Evolutionary conservation across 768 basidiomycete genomes (phyloP).

Genomic region (Chalciporus piperatus): DNA sequence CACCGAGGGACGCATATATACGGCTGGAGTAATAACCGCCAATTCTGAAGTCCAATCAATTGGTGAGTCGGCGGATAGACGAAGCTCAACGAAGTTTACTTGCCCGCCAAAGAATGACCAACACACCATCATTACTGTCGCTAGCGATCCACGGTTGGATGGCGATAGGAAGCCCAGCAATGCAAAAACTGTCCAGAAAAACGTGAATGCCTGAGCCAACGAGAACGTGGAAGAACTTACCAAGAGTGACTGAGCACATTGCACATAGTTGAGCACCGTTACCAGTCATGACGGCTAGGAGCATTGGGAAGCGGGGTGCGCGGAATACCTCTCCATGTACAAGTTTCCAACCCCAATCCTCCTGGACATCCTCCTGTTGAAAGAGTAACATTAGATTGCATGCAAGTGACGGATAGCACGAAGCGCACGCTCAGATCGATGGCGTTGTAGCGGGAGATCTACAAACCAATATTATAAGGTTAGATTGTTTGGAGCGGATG

Average conservation of each 20-base stretch:
- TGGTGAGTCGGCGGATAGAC: neutral
- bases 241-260: slow-evolving; percentile 86
- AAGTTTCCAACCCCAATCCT: slow-evolving; percentile 98
- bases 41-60: slow-evolving; percentile 45
- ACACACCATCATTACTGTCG: slow-evolving; percentile 63
- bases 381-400: neutral
- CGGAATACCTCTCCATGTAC: slow-evolving; percentile 97
- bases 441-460: slow-evolving; percentile 75
- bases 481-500: neutral
- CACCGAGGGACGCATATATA: slow-evolving; percentile 71
- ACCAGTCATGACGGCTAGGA: slow-evolving; percentile 83
- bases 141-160: slow-evolving; percentile 90
- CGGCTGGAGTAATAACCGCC: slow-evolving; percentile 88
- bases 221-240: slow-evolving; percentile 36
- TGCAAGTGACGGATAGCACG: neutral
- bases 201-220: slow-evolving; percentile 3
- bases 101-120: slow-evolving; percentile 93
- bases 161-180: slow-evolving; percentile 92
- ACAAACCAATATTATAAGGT: neutral
- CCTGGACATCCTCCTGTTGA: slow-evolving; percentile 86
- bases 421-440: slow-evolving; percentile 78
- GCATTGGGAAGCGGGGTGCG: slow-evolving; percentile 69
- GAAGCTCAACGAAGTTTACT: slow-evolving; percentile 14
- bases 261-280: slow-evolving; percentile 59
- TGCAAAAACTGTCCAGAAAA: slow-evolving; percentile 66